phyloP scores from a whole-genome alignment of 495 filamentous ascomycete genomes.

The Hypoxylon trugodes region DNA sequence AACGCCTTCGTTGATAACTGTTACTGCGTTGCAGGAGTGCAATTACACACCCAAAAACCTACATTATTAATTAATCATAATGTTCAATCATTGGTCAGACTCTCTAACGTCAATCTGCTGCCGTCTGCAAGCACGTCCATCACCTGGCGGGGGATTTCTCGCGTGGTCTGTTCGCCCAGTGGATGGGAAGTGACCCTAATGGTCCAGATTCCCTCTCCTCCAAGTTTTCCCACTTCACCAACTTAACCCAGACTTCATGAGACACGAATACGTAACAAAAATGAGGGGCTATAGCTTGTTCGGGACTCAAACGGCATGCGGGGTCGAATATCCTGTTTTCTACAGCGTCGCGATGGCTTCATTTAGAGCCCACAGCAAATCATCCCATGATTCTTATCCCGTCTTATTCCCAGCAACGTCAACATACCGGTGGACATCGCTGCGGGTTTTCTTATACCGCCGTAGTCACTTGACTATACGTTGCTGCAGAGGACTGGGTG shows the following conservation, averaged over 20 bases:
- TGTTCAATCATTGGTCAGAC: neutral
- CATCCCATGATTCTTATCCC: slow-evolving; percentile 6
- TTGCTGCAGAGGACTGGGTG: neutral
- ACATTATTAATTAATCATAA: slow-evolving; percentile 8
- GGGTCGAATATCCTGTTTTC: slow-evolving; percentile 23
- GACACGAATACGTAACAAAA: slow-evolving; percentile 11
- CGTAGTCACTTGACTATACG: neutral
- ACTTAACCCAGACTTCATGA: slow-evolving; percentile 8
- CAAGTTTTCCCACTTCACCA: slow-evolving; percentile 1
- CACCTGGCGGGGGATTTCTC: slow-evolving; percentile 25
- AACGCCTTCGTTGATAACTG: slow-evolving; percentile 20
- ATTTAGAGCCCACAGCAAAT: slow-evolving; percentile 19
- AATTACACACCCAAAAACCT: neutral
- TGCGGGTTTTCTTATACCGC: neutral
- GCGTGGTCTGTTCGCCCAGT: slow-evolving; percentile 23
- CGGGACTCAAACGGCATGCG: slow-evolving; percentile 17
- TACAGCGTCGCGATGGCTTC: slow-evolving; percentile 31
- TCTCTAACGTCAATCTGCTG: slow-evolving; percentile 6
- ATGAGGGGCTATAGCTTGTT: slow-evolving; percentile 10
- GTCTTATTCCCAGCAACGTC: neutral
- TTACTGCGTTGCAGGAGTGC: slow-evolving; percentile 21
- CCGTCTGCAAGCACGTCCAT: neutral
- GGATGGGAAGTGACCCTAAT: slow-evolving; percentile 14
- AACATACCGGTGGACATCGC: slow-evolving; percentile 2
- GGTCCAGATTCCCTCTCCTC: slow-evolving; percentile 4